phyloP scores from a whole-genome alignment of 805 yeast genomes.

The Cyberlindnera euphorbiae region DNA sequence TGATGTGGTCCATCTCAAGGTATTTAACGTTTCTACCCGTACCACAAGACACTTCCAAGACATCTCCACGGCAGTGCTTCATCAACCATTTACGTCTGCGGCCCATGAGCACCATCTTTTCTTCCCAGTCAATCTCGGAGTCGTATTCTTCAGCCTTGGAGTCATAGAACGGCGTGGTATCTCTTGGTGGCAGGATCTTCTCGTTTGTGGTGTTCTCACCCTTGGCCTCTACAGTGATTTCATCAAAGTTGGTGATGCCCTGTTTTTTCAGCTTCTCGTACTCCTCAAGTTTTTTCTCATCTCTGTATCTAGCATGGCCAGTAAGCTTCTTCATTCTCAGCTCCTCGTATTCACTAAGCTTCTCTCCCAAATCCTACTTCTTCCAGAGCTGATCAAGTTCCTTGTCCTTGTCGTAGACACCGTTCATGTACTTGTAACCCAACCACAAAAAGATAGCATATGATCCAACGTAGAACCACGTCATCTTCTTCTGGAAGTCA shows the following conservation, averaged over 20 bases:
- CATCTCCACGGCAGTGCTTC: constrained; percentile 80
- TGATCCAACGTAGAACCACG: constrained; percentile 57
- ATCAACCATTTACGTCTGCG: constrained; percentile 73
- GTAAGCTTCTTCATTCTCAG: constrained; percentile 56
- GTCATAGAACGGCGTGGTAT: constrained; percentile 79
- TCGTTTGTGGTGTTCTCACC: constrained; percentile 32
- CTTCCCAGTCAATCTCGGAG: constrained; percentile 60
- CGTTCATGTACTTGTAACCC: constrained; percentile 63
- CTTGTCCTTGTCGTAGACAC: constrained; percentile 58
- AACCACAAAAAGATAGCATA: constrained; percentile 52
- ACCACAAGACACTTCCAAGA: constrained; percentile 91
- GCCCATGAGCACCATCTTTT: constrained; percentile 40
- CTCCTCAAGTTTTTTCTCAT: constrained; percentile 51
- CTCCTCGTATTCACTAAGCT: constrained; percentile 54
- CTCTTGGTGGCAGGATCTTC: constrained; percentile 61
- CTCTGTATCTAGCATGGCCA: constrained; percentile 60
- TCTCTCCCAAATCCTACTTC: constrained; percentile 31
- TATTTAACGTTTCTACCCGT: constrained; percentile 90
- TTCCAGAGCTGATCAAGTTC: constrained; percentile 43
- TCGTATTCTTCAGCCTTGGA: constrained; percentile 78
- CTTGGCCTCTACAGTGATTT: constrained; percentile 25
- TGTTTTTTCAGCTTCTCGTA: constrained; percentile 49
- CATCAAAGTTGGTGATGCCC: constrained; percentile 29
- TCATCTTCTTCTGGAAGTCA: constrained; percentile 56
- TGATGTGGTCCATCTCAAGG: constrained; percentile 52